Evolutionary conservation across 2,329 filamentous ascomycete genomes (phyloP).

Genomic region (Ophiostoma tasmaniense): DNA sequence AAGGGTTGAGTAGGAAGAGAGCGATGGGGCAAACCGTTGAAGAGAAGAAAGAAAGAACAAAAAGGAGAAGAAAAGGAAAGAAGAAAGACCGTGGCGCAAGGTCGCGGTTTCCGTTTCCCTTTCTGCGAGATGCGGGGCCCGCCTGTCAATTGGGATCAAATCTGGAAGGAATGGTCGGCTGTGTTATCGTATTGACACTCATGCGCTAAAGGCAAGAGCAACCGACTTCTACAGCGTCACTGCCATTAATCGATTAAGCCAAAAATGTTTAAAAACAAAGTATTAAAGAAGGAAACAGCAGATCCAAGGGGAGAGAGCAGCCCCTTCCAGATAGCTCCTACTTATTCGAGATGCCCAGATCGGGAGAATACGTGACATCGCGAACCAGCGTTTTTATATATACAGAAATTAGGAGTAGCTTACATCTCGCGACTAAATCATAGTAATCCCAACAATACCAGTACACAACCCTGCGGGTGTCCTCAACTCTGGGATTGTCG

Average conservation of each 20-base stretch:
- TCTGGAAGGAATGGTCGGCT: too few relatives aligned
- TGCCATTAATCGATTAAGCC: not conserved
- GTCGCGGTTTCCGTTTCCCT: not conserved
- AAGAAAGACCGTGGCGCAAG: not conserved
- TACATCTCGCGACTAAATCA: not conserved
- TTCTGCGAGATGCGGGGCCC: constrained; percentile 2
- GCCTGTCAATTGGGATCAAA: not conserved
- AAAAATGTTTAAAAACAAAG: not conserved
- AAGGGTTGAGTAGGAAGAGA: not conserved
- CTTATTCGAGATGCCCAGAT: not conserved
- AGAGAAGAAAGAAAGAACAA: not conserved
- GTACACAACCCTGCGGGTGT: too few relatives aligned
- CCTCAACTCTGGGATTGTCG: not conserved
- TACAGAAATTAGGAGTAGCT: too few relatives aligned
- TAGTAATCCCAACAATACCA: too few relatives aligned
- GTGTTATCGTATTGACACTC: not conserved
- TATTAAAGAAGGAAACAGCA: not conserved
- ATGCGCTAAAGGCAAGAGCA: not conserved
- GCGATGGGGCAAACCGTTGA: not conserved
- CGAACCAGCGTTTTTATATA: not conserved
- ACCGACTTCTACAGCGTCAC: not conserved
- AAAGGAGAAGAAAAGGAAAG: not conserved
- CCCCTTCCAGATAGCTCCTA: not conserved
- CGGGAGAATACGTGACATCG: not conserved
- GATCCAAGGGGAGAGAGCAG: not conserved